These are phyloP conservation scores for Naganishia albida DNA, from an alignment of 1,284 basidiomycete species.

Conservation along the genomic window DNA sequence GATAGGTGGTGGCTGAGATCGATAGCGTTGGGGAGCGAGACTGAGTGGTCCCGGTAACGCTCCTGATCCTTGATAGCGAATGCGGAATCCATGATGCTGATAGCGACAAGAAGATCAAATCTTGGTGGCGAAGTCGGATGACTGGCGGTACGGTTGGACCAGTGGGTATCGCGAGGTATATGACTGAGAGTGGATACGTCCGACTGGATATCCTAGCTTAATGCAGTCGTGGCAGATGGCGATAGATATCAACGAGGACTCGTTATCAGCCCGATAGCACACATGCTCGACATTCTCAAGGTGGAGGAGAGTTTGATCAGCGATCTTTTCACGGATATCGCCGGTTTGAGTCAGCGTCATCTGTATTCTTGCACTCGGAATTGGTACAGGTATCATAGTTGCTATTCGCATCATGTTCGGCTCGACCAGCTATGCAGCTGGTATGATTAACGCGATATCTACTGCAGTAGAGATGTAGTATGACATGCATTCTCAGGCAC, in stretches of 20 bases:
- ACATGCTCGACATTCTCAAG: conserved; percentile 4
- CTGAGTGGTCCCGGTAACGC: conserved; percentile 15
- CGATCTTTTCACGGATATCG: conserved; percentile 1
- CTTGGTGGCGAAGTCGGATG: conserved; percentile 5
- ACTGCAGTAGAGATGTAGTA: no score
- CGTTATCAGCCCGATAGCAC: not conserved
- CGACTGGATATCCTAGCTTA: no score
- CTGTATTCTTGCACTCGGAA: not conserved
- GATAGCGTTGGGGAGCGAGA: conserved; percentile 54
- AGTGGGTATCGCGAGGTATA: no score
- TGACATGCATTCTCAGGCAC: no score
- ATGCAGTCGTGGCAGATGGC: not conserved
- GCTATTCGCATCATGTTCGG: no score
- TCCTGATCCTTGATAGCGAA: conserved; percentile 38
- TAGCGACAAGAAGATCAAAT: conserved; percentile 1
- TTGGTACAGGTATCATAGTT: no score
- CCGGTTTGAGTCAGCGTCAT: conserved; percentile 6
- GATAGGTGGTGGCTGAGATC: conserved; percentile 66
- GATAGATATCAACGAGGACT: not conserved
- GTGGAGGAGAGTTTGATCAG: conserved; percentile 16
- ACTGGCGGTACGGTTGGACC: not conserved
- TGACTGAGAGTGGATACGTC: no score
- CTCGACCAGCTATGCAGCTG: no score
- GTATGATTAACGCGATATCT: no score
- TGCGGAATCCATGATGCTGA: conserved; percentile 41